These are phyloP conservation scores for Trifolium pratense DNA, from an alignment of 306 rosid genomes.

Conservation along the genomic window DNA sequence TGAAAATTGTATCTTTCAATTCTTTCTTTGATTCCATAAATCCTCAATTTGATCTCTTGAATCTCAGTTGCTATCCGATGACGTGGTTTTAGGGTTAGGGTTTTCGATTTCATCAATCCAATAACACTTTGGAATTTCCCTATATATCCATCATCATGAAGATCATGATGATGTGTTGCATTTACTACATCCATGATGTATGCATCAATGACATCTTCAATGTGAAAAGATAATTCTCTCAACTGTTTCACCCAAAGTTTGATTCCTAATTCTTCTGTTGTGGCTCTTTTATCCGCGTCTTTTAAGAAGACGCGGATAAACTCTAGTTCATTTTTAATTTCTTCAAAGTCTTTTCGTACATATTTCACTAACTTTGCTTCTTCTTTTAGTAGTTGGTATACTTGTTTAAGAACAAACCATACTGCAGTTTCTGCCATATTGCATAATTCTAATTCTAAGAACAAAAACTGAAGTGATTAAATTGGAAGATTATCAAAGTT, in stretches of 20 bases:
- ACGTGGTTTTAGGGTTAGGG: neutral
- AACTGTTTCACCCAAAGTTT: neutral
- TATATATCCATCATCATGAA: neutral
- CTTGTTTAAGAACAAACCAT: neutral
- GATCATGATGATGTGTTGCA: neutral
- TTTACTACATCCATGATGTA: neutral
- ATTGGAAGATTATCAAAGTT: too few species aligned
- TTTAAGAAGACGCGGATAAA: neutral
- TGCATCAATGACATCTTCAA: conserved; percentile 3
- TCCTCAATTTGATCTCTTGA: neutral
- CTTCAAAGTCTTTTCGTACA: neutral
- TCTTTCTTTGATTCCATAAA: neutral
- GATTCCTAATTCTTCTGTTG: neutral
- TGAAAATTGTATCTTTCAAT: neutral
- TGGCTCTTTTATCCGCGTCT: conserved; percentile 4
- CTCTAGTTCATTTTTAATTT: neutral
- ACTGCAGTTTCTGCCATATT: conserved; percentile 10
- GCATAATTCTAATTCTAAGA: neutral
- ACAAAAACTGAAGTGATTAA: neutral
- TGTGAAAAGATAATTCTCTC: neutral
- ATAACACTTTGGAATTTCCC: neutral
- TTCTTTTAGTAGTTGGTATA: neutral
- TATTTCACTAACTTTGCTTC: neutral
- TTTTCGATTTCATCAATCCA: neutral
- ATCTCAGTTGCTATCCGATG: neutral